Evolutionary conservation across 1,284 basidiomycete genomes (phyloP).

Genomic region (Hortiboletus rubellus): DNA sequence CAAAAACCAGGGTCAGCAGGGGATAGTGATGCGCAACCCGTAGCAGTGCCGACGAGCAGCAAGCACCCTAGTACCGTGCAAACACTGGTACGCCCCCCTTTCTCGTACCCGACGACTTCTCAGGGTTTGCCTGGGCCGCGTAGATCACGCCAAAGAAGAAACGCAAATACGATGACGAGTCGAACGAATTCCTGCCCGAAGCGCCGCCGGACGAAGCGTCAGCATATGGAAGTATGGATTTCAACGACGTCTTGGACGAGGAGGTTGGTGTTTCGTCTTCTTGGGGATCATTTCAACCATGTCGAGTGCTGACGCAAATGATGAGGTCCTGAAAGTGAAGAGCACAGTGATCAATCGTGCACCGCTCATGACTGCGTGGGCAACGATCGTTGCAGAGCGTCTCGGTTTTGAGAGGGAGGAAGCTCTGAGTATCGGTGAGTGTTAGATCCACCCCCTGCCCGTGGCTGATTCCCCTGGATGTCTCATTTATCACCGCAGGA

Average conservation of each 20-base stretch:
- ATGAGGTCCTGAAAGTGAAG: conserved; percentile 59
- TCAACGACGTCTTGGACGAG: conserved; percentile 71
- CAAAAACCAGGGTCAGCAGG: conserved; percentile 3
- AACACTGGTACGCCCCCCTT: conserved; percentile 23
- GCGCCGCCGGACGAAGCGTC: conserved; percentile 50
- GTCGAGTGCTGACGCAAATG: conserved; percentile 1
- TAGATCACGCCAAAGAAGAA: conserved; percentile 53
- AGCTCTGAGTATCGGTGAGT: conserved; percentile 81
- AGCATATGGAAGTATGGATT: conserved; percentile 58
- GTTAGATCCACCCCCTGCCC: not conserved
- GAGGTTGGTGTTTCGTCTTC: conserved; percentile 43
- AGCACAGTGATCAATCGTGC: conserved; percentile 83
- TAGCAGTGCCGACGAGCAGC: conserved; percentile 12
- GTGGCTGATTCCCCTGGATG: conserved; percentile 6
- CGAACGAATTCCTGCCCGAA: conserved; percentile 63
- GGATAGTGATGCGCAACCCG: not conserved
- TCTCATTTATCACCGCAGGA: conserved; percentile 45
- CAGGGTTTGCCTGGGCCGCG: not conserved
- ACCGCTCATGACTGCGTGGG: conserved; percentile 94
- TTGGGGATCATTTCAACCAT: not conserved
- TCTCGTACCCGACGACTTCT: conserved; percentile 19
- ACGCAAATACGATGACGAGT: conserved; percentile 50
- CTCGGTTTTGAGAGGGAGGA: conserved; percentile 87
- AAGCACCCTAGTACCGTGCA: conserved; percentile 18
- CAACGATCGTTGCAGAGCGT: conserved; percentile 79